Base-by-base conservation (phyloP, 257 asterid species). In the Avicennia marina region DNA sequence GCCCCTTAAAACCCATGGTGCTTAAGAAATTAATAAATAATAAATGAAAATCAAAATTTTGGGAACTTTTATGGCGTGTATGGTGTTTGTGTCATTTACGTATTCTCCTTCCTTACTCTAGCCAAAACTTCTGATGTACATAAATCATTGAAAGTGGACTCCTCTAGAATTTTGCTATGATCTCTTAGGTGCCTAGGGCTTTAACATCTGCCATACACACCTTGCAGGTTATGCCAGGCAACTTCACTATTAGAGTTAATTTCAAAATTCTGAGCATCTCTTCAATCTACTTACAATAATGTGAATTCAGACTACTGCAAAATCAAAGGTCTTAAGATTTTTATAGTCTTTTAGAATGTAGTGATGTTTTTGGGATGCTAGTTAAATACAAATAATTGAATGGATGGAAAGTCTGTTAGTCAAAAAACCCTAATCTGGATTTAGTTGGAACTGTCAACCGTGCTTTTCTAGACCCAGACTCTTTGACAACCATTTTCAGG, bases 101-200 rank as follows among this genome's bases (percentile, higher is more conserved):
- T 38, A 34, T 11, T 8, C 3, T 16, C 18, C 44, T 44, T 2
- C 41, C 26, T 58, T 18, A 11, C 29, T 53, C 21, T 44, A n/a
- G 13, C 44, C 25, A 12, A 17, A 46, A 41, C 21, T 61, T 65
- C 47, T 13, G 58, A n/a, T 8, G 26, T 47, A 13, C 27, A 21
- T 55, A 22, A 15, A 32, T 44, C 15, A 19, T 19, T 29, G 4
- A 22, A 46, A 45, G 26, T 60, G 15, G 26, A 44, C 11, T 38
- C 15, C 8, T 20, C 19, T 53, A 31, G 10, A 32, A n/a, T 43
- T 42, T 53, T 63, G 20, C 45, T 63, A 25, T 6, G 13, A 19
- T 17, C 69, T 63, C 34, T 53, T 45, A 59, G 56, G 56, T 45
- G 33, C 21, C 20, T 36, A 19, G 47, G 36, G 40, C 20, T 27